A percentile compares a stretch with the other conserved stretches of the same genome.
Conservation (phyloP, 805 yeast genomes). For the Kodamaea nitidulidarum region DNA sequence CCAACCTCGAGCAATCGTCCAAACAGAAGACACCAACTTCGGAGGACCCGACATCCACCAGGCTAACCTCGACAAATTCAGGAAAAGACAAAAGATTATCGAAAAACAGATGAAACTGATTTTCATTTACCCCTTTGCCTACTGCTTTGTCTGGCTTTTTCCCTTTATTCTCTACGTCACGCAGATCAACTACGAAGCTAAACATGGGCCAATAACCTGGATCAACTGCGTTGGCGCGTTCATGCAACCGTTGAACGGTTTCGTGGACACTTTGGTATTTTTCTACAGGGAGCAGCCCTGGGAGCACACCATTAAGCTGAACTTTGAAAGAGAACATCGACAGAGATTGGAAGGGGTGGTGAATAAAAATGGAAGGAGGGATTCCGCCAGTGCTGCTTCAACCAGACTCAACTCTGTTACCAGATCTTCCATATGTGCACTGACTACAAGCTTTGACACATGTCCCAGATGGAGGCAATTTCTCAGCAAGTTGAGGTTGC, state of each 20-base stretch:
- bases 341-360: conserved; percentile 20
- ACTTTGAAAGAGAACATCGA: conserved; percentile 33
- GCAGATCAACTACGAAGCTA: conserved; percentile 45
- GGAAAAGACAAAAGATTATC: conserved; percentile 59
- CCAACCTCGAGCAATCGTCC: conserved; percentile 11
- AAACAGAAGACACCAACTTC: conserved; percentile 14
- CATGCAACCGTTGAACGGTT: conserved; percentile 76
- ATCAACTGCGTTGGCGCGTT: conserved; percentile 64
- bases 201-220: conserved; percentile 56
- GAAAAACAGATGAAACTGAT: conserved; percentile 75
- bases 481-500: conserved; percentile 35
- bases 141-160: conserved; percentile 74
- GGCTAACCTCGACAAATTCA: conserved; percentile 58
- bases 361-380: conserved; percentile 1
- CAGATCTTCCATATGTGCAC: conserved; percentile 26
- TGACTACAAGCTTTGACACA: conserved; percentile 25
- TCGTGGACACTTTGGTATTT: conserved; percentile 73
- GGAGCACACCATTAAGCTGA: conserved; percentile 45
- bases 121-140: conserved; percentile 81
- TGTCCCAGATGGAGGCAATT: conserved; percentile 38
- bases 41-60: conserved; percentile 46
- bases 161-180: conserved; percentile 69
- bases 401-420: conserved; percentile 16
- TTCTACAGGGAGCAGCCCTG: conserved; percentile 77
- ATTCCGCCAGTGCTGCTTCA: conserved; percentile 23